Conservation (phyloP, 495 filamentous ascomycete genomes). For the Hypoxylon intermedium region DNA sequence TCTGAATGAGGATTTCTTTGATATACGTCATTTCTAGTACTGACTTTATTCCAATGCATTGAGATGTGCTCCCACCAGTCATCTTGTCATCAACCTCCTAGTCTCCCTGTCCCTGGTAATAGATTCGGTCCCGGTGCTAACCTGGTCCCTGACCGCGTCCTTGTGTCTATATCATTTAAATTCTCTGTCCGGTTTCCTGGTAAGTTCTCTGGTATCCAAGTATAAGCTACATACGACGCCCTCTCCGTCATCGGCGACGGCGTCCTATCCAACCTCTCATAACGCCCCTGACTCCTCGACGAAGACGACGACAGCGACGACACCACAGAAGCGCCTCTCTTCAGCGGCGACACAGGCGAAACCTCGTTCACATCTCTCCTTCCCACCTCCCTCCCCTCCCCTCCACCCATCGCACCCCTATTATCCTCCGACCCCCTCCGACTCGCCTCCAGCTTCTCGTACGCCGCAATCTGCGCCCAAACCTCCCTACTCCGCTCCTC, state of each 20-base stretch:
- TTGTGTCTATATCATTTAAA: not conserved
- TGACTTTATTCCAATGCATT: no score
- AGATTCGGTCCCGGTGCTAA: no score
- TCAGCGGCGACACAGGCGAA: not conserved
- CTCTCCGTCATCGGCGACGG: conserved; percentile 25
- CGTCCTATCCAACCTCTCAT: conserved; percentile 16
- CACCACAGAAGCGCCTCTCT: conserved; percentile 7
- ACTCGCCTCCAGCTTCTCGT: conserved; percentile 5
- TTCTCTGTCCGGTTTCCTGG: not conserved
- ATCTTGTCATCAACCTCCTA: no score
- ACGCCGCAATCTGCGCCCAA: not conserved
- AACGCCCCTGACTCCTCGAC: conserved; percentile 5
- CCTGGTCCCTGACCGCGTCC: not conserved
- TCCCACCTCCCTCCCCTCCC: not conserved
- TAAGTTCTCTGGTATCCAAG: not conserved
- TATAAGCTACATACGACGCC: not conserved
- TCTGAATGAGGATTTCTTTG: no score
- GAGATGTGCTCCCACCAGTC: no score
- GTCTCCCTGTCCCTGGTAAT: no score
- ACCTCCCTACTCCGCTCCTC: not conserved
- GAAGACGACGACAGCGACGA: conserved; percentile 23
- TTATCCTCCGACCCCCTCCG: not conserved
- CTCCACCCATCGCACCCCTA: not conserved
- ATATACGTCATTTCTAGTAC: no score
- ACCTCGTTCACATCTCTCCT: not conserved